phyloP scores from a whole-genome alignment of 2,329 filamentous ascomycete species.

The Phaeophleospora eucalypticola region DNA sequence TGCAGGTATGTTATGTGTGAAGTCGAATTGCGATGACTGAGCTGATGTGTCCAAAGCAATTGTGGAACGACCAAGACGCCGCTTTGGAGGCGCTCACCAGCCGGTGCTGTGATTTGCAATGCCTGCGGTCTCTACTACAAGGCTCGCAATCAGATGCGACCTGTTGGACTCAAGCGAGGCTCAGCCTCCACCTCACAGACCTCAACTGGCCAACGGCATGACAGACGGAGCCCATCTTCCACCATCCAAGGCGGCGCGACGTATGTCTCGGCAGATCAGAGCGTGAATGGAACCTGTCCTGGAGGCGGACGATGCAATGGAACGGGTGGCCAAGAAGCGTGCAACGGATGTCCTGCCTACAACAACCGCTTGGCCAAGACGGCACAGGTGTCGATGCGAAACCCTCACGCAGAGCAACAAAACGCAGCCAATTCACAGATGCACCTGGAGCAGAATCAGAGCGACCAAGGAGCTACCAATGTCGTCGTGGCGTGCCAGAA shows the following conservation, averaged over 20 bases:
- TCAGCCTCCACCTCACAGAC: conserved; percentile 37
- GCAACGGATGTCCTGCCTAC: conserved; percentile 91
- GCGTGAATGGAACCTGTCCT: conserved; percentile 80
- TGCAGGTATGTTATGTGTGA: conserved; percentile 58
- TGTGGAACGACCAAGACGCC: conserved; percentile 92
- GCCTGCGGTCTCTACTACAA: conserved; percentile 94
- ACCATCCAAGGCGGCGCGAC: conserved; percentile 49
- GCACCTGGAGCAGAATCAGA: neutral
- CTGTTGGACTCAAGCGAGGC: conserved; percentile 82
- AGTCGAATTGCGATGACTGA: conserved; percentile 1
- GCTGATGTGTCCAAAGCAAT: conserved; percentile 58
- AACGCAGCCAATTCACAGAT: conserved; percentile 1
- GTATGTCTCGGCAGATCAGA: conserved; percentile 73
- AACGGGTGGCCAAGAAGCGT: conserved; percentile 90
- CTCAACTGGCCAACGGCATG: conserved; percentile 36
- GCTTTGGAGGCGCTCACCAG: conserved; percentile 87
- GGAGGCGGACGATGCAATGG: conserved; percentile 94
- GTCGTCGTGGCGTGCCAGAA: conserved; percentile 93
- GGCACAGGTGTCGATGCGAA: conserved; percentile 62
- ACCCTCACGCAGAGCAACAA: conserved; percentile 10
- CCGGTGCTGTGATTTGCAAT: conserved; percentile 94
- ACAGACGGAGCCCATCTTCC: conserved; percentile 39
- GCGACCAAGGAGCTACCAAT: conserved; percentile 36
- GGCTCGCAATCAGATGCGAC: conserved; percentile 83
- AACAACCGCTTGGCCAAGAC: conserved; percentile 94